phyloP scores from a whole-genome alignment of 495 filamentous ascomycete species.

The Xylaria intraflava region DNA sequence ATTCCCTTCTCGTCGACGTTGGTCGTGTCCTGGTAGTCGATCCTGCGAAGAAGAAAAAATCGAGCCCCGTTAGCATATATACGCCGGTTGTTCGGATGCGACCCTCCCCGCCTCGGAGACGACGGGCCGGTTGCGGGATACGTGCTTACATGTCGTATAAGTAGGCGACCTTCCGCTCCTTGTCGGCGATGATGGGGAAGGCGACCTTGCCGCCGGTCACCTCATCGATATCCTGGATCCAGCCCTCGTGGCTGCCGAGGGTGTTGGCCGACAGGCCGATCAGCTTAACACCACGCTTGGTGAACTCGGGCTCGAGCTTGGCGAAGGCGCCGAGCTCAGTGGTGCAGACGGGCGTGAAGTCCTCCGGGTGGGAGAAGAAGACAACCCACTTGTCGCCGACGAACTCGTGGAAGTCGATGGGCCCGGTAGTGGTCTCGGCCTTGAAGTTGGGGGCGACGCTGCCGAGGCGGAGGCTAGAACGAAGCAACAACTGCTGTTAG shows the following conservation, averaged over 20 bases:
- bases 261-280: constrained; percentile 90
- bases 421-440: constrained; percentile 82
- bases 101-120: background rate
- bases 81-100: background rate
- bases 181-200: constrained; percentile 98
- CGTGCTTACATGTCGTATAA: constrained; percentile 85
- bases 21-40: constrained; percentile 68
- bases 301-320: constrained; percentile 95
- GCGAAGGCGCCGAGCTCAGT: constrained; percentile 97
- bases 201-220: constrained; percentile 70
- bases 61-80: background rate
- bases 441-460: constrained; percentile 88
- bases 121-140: background rate
- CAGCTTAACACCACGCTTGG: constrained; percentile 86
- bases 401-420: constrained; percentile 96
- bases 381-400: constrained; percentile 92
- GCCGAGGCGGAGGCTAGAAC: constrained; percentile 72
- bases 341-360: constrained; percentile 93
- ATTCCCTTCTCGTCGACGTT: constrained; percentile 96
- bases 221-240: constrained; percentile 97
- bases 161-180: constrained; percentile 86
- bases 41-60: constrained; percentile 40
- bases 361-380: constrained; percentile 95
- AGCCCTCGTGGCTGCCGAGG: constrained; percentile 55
- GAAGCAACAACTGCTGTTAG: constrained; percentile 3